Evolutionary conservation across 2,329 filamentous ascomycete genomes (phyloP).

Genomic region (Grosmannia serpens): DNA sequence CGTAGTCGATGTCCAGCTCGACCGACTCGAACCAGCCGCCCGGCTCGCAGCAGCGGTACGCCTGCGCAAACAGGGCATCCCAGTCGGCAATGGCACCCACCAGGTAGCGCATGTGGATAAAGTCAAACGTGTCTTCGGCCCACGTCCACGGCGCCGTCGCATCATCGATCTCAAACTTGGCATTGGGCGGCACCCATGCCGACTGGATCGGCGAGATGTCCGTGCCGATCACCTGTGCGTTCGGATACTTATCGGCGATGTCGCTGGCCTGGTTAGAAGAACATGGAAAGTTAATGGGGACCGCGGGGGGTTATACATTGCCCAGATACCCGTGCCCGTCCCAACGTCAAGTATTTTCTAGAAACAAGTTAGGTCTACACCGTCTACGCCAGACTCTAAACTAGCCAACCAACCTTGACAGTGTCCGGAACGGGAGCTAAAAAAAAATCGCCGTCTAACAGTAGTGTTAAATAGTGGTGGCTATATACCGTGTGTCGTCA

Average conservation of each 20-base stretch:
- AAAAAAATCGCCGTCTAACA: background rate
- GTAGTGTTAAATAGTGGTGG: background rate
- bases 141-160: constrained; percentile 39
- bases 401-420: background rate
- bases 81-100: constrained; percentile 41
- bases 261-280: constrained; percentile 27
- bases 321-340: background rate
- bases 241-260: constrained; percentile 29
- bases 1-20: constrained; percentile 10
- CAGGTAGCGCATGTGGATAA: constrained; percentile 43
- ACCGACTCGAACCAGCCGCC: constrained; percentile 28
- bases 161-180: constrained; percentile 47
- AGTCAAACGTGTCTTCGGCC: constrained; percentile 36
- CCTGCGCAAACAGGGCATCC: constrained; percentile 33
- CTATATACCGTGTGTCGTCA: background rate
- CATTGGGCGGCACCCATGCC: constrained; percentile 42
- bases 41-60: constrained; percentile 38
- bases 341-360: background rate
- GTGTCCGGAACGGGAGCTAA: background rate
- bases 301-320: background rate
- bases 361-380: too few relatives aligned
- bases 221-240: constrained; percentile 35
- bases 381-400: too few relatives aligned
- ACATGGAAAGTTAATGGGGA: background rate
- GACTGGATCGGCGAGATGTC: constrained; percentile 47